Base-by-base conservation (phyloP, 495 filamentous ascomycete species). In the Achaetomiella virescens region DNA sequence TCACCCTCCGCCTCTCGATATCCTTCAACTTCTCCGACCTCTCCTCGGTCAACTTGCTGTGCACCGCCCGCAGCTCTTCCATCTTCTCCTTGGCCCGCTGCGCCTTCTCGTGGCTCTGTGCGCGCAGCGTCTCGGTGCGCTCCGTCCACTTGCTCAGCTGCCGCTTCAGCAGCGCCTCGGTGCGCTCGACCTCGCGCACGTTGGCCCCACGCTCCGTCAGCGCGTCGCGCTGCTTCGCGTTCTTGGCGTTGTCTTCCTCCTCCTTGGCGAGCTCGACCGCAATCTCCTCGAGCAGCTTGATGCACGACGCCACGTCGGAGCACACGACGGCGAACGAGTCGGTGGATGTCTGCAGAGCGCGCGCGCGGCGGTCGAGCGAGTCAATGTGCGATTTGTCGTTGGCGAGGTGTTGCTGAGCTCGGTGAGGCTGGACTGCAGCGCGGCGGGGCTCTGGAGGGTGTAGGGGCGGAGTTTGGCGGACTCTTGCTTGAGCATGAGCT, bases 341-440 rank as follows among this genome's bases (percentile, higher is more conserved):
- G 6, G 85, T 84, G 18, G 87, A 91, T 3, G 91, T 96, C 65
- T 97, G 91, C n/a, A 98, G 75, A 5, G 91, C 93, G 38, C 95
- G 80, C 11, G 86, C 82, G 33, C 91, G 81, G 52, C 88, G 84
- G 66, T 97, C 95, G 49, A 97, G 82, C 2, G 81, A 75, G 66
- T 98, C 93, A 54, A 95, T 93, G 33, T 87, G 84, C 10, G 81
- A 75, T 59, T 91, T 92, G 59, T 97, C 91, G 18, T 75, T 73
- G 54, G 77, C 75, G 17, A 97, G 75, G 81, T 87, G 66, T 87
- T 85, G 48, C 81, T 88, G 38, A 97, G 76, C 47, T 96, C 90
- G 7, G 84, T 81, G 37, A 98, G 72, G n/a, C 84, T 82, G 17
- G 85, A 77, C 66, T 96, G 90, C 7, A 98, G 75, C 14, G 84